These are phyloP conservation scores for Dimargaris cristalligena DNA, from an alignment of 192 early-diverging fungal genomes.

Conservation along the genomic window DNA sequence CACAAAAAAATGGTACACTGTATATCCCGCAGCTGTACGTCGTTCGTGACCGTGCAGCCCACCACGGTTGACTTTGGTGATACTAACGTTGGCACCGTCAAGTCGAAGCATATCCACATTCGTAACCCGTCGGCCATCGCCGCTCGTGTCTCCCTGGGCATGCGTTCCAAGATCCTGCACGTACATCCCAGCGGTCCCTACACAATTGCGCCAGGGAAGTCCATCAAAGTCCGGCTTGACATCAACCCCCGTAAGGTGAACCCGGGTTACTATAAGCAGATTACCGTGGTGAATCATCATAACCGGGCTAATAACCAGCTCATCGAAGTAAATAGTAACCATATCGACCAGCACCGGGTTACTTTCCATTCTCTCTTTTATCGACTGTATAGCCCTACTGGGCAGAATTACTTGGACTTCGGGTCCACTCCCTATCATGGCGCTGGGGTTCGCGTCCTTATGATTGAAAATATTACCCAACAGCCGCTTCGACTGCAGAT, in stretches of 20 bases:
- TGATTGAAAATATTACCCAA: constrained; percentile 68
- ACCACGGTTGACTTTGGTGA: constrained; percentile 83
- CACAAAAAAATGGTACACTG: constrained; percentile 63
- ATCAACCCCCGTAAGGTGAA: constrained; percentile 97
- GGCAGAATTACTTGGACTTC: constrained; percentile 91
- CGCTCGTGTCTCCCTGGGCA: constrained; percentile 66
- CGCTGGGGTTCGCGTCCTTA: constrained; percentile 55
- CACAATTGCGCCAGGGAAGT: constrained; percentile 56
- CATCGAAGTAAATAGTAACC: constrained; percentile 79
- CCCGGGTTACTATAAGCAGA: constrained; percentile 90
- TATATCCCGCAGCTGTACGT: constrained; percentile 79
- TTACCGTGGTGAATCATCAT: constrained; percentile 78
- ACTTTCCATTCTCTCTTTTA: constrained; percentile 96
- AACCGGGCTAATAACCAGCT: constrained; percentile 81
- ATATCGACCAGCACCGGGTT: constrained; percentile 91
- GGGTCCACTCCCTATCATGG: constrained; percentile 75
- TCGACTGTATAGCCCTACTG: constrained; percentile 65
- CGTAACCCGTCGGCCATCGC: constrained; percentile 74
- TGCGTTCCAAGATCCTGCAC: constrained; percentile 86
- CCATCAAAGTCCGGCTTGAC: constrained; percentile 70
- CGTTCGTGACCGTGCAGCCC: constrained; percentile 76
- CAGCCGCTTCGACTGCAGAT: constrained; percentile 14
- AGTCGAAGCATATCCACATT: constrained; percentile 66
- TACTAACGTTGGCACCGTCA: constrained; percentile 84
- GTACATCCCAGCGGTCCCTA: constrained; percentile 48